These are phyloP conservation scores for Acacia concinna DNA, from an alignment of 331 rosid species.

Conservation along the genomic window DNA sequence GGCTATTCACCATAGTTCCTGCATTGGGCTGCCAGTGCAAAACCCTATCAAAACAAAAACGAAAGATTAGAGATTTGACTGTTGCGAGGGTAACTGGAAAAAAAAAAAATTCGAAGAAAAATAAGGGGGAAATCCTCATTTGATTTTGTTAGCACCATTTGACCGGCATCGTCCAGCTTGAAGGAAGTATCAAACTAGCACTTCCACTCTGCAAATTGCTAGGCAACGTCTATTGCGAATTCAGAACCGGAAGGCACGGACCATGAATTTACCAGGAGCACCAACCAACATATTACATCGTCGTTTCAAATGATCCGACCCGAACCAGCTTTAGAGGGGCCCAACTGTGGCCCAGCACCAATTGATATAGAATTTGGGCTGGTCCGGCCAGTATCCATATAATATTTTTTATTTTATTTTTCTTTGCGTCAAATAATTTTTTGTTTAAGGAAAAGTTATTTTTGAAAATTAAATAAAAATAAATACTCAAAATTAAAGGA, in stretches of 20 bases:
- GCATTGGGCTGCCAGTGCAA: slow-evolving; percentile 90
- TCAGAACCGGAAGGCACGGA: neutral
- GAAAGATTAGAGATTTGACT: neutral
- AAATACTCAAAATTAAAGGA: neutral
- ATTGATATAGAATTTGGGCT: neutral
- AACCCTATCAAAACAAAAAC: slow-evolving; percentile 49
- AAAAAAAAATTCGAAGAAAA: neutral
- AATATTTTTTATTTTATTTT: neutral
- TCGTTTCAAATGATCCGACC: neutral
- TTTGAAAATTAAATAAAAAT: no score
- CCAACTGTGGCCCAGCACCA: no score
- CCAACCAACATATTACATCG: neutral
- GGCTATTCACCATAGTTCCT: slow-evolving; percentile 68
- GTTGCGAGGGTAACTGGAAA: neutral
- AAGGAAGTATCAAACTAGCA: neutral
- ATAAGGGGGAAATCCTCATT: neutral
- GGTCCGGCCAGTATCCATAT: neutral
- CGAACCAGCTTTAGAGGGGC: neutral
- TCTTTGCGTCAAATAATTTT: neutral
- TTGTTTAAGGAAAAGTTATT: neutral
- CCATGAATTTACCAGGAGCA: neutral
- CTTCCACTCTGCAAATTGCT: neutral
- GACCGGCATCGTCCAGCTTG: slow-evolving; percentile 37
- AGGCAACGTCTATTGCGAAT: neutral
- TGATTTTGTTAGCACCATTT: slow-evolving; percentile 36